A percentile compares a stretch with the other conserved stretches of the same genome.
phyloP scores from a whole-genome alignment of 768 basidiomycete genomes.

The Mycena venus region DNA sequence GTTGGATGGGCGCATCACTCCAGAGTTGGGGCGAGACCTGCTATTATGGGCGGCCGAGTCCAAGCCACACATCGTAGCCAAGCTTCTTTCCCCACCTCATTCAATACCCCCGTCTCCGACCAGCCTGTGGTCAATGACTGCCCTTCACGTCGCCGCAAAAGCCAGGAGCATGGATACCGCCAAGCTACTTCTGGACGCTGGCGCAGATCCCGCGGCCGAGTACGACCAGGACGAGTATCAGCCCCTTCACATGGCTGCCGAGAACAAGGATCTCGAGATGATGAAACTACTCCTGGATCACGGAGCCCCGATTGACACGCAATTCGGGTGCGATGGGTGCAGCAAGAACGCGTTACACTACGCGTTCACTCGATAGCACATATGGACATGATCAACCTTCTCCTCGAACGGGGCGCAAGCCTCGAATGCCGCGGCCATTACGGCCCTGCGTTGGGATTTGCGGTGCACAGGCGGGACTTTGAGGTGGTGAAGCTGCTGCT shows the following conservation, averaged over 20 bases:
- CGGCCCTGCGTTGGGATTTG: constrained; percentile 12
- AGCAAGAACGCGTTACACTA: neutral
- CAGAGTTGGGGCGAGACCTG: neutral
- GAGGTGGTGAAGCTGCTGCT: constrained; percentile 11
- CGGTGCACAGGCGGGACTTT: neutral
- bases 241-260: neutral
- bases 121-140: neutral
- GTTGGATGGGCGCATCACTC: constrained; percentile 12
- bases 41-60: neutral
- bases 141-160: neutral
- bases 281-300: constrained; percentile 12
- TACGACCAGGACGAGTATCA: neutral
- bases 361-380: neutral
- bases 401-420: neutral
- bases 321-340: neutral
- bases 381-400: constrained; percentile 5
- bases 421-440: neutral
- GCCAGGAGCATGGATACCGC: neutral
- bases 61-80: neutral
- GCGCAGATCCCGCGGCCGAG: neutral
- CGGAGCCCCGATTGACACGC: neutral
- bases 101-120: neutral
- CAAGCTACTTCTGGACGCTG: neutral
- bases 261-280: neutral
- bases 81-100: constrained; percentile 9